Evolutionary conservation across 2,329 filamentous ascomycete species (phyloP).

Genomic region (Trichoderma citrinoviride): DNA sequence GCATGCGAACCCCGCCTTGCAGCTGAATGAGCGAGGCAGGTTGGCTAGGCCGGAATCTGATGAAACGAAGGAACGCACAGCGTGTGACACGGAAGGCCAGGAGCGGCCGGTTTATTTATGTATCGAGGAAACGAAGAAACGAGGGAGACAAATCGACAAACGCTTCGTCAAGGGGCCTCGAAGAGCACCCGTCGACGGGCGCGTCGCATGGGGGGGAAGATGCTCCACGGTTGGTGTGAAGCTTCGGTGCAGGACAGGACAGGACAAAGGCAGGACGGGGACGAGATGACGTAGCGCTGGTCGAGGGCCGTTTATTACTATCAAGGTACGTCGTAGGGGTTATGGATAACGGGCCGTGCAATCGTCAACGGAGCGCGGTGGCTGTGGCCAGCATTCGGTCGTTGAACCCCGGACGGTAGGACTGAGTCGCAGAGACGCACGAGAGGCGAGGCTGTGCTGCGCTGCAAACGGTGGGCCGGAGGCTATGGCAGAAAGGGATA

Average conservation of each 20-base stretch:
- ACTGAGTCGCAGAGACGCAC: not conserved
- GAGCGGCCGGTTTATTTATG: not conserved
- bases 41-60: not conserved
- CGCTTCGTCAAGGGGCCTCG: slow-evolving; percentile 21
- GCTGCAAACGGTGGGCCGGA: slow-evolving; percentile 17
- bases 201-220: slow-evolving; percentile 19
- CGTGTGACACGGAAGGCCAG: not conserved
- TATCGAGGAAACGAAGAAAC: slow-evolving; percentile 2
- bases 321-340: slow-evolving; percentile 4
- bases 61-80: not conserved
- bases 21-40: not conserved
- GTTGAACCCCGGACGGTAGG: not conserved
- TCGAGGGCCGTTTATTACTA: not conserved
- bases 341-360: slow-evolving; percentile 7
- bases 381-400: slow-evolving; percentile 21
- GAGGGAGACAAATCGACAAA: not conserved
- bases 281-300: slow-evolving; percentile 18
- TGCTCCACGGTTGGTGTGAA: slow-evolving; percentile 7
- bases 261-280: no score
- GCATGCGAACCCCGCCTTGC: slow-evolving; percentile 19
- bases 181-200: slow-evolving; percentile 21
- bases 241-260: not conserved
- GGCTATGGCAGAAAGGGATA: slow-evolving; percentile 12
- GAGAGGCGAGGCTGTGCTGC: slow-evolving; percentile 15
- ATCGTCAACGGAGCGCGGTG: slow-evolving; percentile 13